A percentile compares a stretch with the other conserved stretches of the same genome.
Evolutionary conservation across 345 rosid species (phyloP).

Genomic region (Streptanthus diversifolius): DNA sequence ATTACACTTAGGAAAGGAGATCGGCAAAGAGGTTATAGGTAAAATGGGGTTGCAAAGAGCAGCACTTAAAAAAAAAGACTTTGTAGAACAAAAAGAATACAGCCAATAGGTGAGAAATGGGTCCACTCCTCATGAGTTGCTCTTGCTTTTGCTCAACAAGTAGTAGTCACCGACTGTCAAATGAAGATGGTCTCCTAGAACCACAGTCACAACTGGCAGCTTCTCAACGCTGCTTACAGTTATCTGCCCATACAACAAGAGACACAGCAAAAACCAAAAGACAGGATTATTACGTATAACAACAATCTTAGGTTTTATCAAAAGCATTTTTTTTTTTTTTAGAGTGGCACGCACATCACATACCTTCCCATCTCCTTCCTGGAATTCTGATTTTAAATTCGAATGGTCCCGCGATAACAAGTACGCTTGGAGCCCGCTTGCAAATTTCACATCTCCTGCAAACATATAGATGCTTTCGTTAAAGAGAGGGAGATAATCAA

Average conservation of each 20-base stretch:
- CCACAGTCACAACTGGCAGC: slow-evolving; percentile 46
- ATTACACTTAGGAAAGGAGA: background rate
- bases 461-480: background rate
- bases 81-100: background rate
- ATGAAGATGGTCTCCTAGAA: slow-evolving; percentile 56
- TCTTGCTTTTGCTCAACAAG: slow-evolving; percentile 19
- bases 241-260: slow-evolving; percentile 40
- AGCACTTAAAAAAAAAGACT: background rate
- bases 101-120: background rate
- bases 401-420: slow-evolving; percentile 70
- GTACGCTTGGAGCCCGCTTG: slow-evolving; percentile 52
- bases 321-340: background rate
- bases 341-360: background rate
- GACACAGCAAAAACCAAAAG: background rate
- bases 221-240: slow-evolving; percentile 54
- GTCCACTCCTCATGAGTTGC: background rate
- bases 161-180: slow-evolving; percentile 58
- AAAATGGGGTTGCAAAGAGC: background rate
- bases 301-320: background rate
- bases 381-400: slow-evolving; percentile 70
- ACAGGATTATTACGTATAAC: background rate
- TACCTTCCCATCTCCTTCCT: slow-evolving; percentile 72
- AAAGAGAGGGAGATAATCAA: slow-evolving; percentile 4
- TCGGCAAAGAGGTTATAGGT: background rate
- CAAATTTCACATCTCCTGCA: slow-evolving; percentile 63